phyloP scores from a whole-genome alignment of 768 basidiomycete species.

The Leucosporidium scottii region DNA sequence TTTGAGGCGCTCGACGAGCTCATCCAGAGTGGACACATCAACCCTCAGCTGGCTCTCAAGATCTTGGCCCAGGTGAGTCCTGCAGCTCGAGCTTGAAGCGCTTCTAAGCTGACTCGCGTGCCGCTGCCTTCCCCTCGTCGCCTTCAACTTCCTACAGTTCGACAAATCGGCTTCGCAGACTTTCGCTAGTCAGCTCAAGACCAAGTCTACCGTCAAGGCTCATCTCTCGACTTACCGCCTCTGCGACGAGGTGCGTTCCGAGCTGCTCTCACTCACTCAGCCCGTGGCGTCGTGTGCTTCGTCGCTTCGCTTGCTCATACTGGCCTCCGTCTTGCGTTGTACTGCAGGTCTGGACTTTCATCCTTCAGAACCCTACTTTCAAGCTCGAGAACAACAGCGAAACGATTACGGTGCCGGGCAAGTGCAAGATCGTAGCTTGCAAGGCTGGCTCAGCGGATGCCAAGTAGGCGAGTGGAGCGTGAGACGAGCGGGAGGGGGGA shows the following conservation, averaged over 20 bases:
- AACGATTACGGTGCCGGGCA: slow-evolving; percentile 63
- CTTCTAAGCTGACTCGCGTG: neutral
- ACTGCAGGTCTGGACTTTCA: slow-evolving; percentile 84
- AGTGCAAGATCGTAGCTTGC: slow-evolving; percentile 97
- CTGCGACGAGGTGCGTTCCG: slow-evolving; percentile 60
- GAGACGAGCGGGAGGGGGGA: too few species aligned
- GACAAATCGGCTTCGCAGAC: slow-evolving; percentile 92
- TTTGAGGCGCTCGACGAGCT: slow-evolving; percentile 98
- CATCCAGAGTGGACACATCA: slow-evolving; percentile 92
- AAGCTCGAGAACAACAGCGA: slow-evolving; percentile 71
- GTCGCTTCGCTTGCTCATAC: neutral
- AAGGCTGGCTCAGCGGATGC: slow-evolving; percentile 88
- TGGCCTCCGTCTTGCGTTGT: neutral
- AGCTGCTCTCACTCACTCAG: too few species aligned
- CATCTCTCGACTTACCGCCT: slow-evolving; percentile 85
- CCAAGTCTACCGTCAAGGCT: slow-evolving; percentile 90
- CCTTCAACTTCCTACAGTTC: slow-evolving; percentile 53
- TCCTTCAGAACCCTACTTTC: slow-evolving; percentile 83
- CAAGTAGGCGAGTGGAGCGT: slow-evolving; percentile 7
- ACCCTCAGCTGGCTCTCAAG: slow-evolving; percentile 97
- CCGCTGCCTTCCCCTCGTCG: neutral
- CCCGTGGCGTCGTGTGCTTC: neutral
- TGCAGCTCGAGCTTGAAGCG: neutral
- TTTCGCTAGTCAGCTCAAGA: slow-evolving; percentile 87
- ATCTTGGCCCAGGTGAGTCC: slow-evolving; percentile 79